A percentile compares a stretch with the other conserved stretches of the same genome.
Evolutionary conservation across 1,284 basidiomycete genomes (phyloP).

Genomic region (Papiliotrema terrestris): DNA sequence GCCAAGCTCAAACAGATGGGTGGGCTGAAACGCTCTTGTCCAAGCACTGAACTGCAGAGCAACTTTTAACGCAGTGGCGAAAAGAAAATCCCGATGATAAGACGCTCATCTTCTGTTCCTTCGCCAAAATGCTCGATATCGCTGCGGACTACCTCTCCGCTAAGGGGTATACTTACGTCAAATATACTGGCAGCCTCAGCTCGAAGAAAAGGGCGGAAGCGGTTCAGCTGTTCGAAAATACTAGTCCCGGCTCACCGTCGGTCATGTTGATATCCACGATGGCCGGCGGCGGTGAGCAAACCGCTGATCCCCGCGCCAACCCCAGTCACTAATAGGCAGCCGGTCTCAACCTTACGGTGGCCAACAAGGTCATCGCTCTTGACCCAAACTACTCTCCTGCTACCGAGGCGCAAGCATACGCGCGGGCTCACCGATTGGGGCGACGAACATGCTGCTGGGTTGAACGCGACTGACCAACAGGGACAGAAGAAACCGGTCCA

Average conservation of each 20-base stretch:
- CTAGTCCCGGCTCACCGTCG: constrained; percentile 19
- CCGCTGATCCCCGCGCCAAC: neutral
- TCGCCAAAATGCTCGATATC: constrained; percentile 43
- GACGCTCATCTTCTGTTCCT: constrained; percentile 13
- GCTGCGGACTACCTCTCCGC: constrained; percentile 26
- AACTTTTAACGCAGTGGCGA: too few relatives aligned
- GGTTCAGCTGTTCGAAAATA: constrained; percentile 33
- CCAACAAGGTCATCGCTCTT: constrained; percentile 37
- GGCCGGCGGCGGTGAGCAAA: constrained; percentile 23
- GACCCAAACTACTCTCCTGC: constrained; percentile 48
- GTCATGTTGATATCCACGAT: constrained; percentile 49
- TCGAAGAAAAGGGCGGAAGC: constrained; percentile 33
- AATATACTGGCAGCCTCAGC: constrained; percentile 45
- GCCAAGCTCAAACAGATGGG: too few relatives aligned
- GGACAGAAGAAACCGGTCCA: constrained; percentile 81
- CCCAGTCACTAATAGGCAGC: constrained; percentile 25
- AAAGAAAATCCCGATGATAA: neutral
- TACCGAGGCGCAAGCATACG: constrained; percentile 40
- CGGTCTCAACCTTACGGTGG: constrained; percentile 42
- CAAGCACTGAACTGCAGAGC: too few relatives aligned
- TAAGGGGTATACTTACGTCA: constrained; percentile 24
- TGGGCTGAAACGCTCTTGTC: too few relatives aligned
- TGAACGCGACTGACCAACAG: neutral
- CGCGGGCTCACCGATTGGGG: constrained; percentile 68
- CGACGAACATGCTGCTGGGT: neutral